Evolutionary conservation across 179 eudicot genomes (phyloP), one percentile per base, ranked within the genome.

Genomic region (Carnegiea gigantea): DNA sequence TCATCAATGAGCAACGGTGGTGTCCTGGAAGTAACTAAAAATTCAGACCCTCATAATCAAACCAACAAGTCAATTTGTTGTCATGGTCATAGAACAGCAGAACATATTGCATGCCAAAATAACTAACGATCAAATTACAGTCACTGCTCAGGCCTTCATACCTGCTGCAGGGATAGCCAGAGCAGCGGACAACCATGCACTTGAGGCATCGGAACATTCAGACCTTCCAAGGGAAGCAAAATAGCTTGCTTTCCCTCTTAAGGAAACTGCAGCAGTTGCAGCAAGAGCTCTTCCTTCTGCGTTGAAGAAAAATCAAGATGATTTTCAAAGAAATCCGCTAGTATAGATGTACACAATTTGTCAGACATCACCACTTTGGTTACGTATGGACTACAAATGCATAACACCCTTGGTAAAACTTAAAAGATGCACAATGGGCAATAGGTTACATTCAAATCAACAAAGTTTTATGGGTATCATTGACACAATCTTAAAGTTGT

Each of bases 131-230:
- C 38, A 2, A 5, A n/a, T 75, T 49, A 21, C 5, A 82, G 57
- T 30, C 49, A 48, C 73, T 72, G 23, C 15, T 15, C 15, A 20
- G 26, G 13, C 21, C 18, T 23, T 46, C 70, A 64, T 77, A 79
- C 99, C 98, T 91, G 98, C 98, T 11, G 93, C 89, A 43, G 99
- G 98, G 84, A 97, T 92, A 49, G 98, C 95, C 82, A 97, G 89
- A 54, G 90, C 92, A 77, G 90, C 86, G 70, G 95, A 84, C 78
- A 92, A 79, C 97, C 95, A 97, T 77, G 84, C 84, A 70, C 87
- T 78, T 57, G 90, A 88, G n/a, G 90, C 89, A 80, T 90, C 88
- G 51, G 86, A 82, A 46, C 90, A 87, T 64, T 82, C 82, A 21
- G 84, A 77, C 75, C 89, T 87, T 73, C 86, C 90, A 38, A 86